Base-by-base conservation (phyloP, 1,284 basidiomycete genomes). In the Ganoderma sinense region DNA sequence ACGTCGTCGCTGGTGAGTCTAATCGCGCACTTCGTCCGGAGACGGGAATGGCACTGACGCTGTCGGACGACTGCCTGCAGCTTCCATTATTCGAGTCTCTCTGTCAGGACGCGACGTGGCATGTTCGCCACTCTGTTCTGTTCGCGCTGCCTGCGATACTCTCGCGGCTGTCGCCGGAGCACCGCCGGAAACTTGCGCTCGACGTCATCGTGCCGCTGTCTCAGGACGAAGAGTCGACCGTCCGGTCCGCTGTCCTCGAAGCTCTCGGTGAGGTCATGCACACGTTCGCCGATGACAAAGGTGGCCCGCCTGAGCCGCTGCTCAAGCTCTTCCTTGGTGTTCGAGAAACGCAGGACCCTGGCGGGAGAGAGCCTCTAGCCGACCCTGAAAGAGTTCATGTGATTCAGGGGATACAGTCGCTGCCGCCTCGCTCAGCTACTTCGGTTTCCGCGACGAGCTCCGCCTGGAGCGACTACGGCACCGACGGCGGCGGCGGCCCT, bases 191-290 rank as follows among this genome's bases (percentile, higher is more conserved):
- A 6, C 85, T 94, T 16, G 93, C 94, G 1, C 79, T 94, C 65
- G 85, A 88, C 53, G 89, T 90, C 1, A 82, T 94, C 58, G 69
- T 87, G 3, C 84, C 86, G 0, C 88, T 98, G 29, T 86, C 91
- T n/a, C 80, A 80, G 29, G 95, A 97, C 77, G 86, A 89, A 41
- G 87, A 88, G 29, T 82, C 89, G 6, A 85, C 89, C 23, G 96
- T 98, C 26, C 91, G 95, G 33, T 89, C 89, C 26, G 94, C 95
- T 1, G 90, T 94, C 1, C 87, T 98, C 43, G 97, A 99, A 78
- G 89, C 95, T 43, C 88, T 98, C 8, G 97, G 97, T 7, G 97
- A 99, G 80, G 89, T 97, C 31, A 90, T 99, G 72, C 91, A 95
- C 79, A 90, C 95, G 6, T 99, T 99, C 79, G 85, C 89, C 66